Conservation (phyloP, 495 filamentous ascomycete genomes). For the Pseudevernia furfuracea region DNA sequence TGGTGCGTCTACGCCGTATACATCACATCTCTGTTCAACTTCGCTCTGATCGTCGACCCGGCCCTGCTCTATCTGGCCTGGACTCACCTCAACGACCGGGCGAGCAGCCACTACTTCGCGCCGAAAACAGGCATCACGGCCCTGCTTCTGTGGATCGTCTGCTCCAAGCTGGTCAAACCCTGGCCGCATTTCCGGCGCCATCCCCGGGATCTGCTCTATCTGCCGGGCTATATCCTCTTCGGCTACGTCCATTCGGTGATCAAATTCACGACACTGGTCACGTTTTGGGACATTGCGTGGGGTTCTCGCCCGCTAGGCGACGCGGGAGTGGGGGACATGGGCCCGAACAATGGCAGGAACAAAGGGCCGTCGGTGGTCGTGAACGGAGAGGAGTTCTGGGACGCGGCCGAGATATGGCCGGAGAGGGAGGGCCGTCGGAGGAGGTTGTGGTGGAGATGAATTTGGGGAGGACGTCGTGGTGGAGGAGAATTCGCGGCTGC, state of each 20-base stretch:
- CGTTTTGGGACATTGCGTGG: slow-evolving; percentile 28
- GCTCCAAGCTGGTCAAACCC: slow-evolving; percentile 53
- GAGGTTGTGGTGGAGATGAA: too few species aligned
- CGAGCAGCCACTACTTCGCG: not conserved
- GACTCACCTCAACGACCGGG: not conserved
- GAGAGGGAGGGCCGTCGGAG: too few species aligned
- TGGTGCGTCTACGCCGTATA: slow-evolving; percentile 58
- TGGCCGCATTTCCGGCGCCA: slow-evolving; percentile 49
- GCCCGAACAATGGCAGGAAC: not conserved
- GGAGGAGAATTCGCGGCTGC: too few species aligned
- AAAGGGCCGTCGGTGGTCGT: not conserved
- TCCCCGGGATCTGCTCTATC: slow-evolving; percentile 46
- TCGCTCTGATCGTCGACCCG: slow-evolving; percentile 50
- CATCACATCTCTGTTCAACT: slow-evolving; percentile 50
- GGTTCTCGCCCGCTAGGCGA: not conserved
- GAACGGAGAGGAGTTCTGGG: not conserved
- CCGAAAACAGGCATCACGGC: not conserved
- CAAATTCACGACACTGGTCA: slow-evolving; percentile 54
- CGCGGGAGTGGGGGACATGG: not conserved
- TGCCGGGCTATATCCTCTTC: slow-evolving; percentile 50
- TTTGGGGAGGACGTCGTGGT: too few species aligned
- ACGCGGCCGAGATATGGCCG: too few species aligned
- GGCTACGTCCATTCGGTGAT: slow-evolving; percentile 55
- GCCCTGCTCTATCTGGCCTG: slow-evolving; percentile 31
- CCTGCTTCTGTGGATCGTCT: slow-evolving; percentile 35